Evolutionary conservation across 495 filamentous ascomycete genomes (phyloP), one percentile per base, ranked within the genome.

Genomic region (Aspergillus steynii): DNA sequence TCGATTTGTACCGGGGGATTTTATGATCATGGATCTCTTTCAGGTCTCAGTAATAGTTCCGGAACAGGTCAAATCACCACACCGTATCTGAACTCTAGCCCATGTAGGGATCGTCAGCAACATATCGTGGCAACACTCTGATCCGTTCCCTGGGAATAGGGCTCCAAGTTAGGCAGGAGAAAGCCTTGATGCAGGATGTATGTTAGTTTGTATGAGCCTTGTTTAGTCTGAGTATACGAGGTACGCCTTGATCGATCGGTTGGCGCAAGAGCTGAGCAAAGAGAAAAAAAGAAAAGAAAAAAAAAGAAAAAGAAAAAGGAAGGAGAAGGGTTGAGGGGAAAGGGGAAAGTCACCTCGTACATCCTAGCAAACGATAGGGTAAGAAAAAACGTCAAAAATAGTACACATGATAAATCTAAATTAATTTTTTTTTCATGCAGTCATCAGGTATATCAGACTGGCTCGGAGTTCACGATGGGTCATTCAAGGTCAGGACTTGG

Each of bases 251-350:
- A 7, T 1, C 2, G 9, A 26, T 50, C 48, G 5, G 7, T 14
- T 27, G 8, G 37, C 14, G 20, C 25, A 2, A 50, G 15, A 26
- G 6, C 1, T 50, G 25, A 29, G 49, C 4, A 12, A 26, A 34
- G n/a, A 54, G n/a, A 54, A 34, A 3, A 34, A 54, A 54, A 34
- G 12, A 54, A 12, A 54, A 54, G 5, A 54, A 54, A 54, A 54
- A 34, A 32, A 54, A 53, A 53, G 12, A 37, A 56, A 9, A 48
- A 27, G 28, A 48, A 42, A 49, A 56, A 57, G 32, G 49, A 48
- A 25, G 32, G 32, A 57, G 20, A 57, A 20, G 48, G 25, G 29
- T n/a, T 29, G n/a, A 49, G 15, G 26, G 14, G 26, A 50, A 27
- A 50, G 50, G 4, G 28, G 9, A 50, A 50, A 27, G 49, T 26